Evolutionary conservation across 306 rosid species (phyloP).

Genomic region (Rosa persica): DNA sequence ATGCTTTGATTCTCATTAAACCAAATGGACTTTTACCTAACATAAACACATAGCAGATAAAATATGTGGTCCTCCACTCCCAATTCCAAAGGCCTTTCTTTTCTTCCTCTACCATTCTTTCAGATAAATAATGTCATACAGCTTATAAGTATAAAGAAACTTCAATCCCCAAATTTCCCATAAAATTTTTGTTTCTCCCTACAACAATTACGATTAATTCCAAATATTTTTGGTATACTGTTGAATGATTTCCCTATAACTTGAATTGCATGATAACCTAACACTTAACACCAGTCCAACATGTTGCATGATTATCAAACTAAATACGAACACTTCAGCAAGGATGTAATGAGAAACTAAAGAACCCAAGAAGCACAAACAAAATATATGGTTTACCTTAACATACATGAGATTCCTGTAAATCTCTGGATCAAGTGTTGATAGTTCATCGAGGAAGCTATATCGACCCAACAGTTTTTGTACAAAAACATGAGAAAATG

Average conservation of each 20-base stretch:
- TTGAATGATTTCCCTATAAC: background rate
- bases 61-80: background rate
- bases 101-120: background rate
- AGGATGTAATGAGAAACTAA: background rate
- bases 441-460: conserved; percentile 93
- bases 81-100: background rate
- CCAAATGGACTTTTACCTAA: background rate
- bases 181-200: background rate
- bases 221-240: background rate
- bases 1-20: background rate
- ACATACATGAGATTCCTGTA: conserved; percentile 91
- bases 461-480: conserved; percentile 93
- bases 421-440: conserved; percentile 93
- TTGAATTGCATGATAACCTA: background rate
- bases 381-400: conserved; percentile 58
- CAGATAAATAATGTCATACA: background rate
- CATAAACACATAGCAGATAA: background rate
- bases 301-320: background rate
- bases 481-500: conserved; percentile 90
- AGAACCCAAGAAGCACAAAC: background rate
- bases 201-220: background rate
- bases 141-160: background rate
- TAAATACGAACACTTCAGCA: background rate
- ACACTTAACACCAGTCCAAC: background rate
- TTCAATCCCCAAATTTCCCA: background rate